Conservation (phyloP, 768 basidiomycete species). For the Artomyces pyxidatus region DNA sequence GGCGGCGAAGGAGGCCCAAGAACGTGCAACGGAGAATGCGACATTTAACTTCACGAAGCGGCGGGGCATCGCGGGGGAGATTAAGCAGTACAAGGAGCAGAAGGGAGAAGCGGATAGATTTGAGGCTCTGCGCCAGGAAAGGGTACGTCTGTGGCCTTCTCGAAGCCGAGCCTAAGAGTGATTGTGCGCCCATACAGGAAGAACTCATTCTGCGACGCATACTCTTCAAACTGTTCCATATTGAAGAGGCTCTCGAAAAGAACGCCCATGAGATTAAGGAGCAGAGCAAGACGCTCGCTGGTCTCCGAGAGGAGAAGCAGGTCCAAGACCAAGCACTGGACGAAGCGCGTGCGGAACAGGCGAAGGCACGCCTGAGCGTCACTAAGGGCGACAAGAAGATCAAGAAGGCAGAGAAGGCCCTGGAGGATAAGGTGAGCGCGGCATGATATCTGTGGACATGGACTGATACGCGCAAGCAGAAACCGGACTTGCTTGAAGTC, state of each 20-base stretch:
- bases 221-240: slow-evolving; percentile 84
- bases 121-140: slow-evolving; percentile 64
- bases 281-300: slow-evolving; percentile 65
- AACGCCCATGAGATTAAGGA: slow-evolving; percentile 63
- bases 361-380: slow-evolving; percentile 62
- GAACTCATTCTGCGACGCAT: slow-evolving; percentile 74
- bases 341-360: slow-evolving; percentile 70
- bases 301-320: slow-evolving; percentile 61
- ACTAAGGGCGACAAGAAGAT: slow-evolving; percentile 81
- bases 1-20: slow-evolving; percentile 77
- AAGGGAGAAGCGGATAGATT: slow-evolving; percentile 89
- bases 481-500: slow-evolving; percentile 74
- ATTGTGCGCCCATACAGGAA: slow-evolving; percentile 40
- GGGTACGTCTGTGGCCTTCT: slow-evolving; percentile 36
- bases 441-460: not conserved
- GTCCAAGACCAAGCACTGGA: slow-evolving; percentile 66
- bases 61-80: slow-evolving; percentile 88
- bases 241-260: slow-evolving; percentile 72
- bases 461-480: slow-evolving; percentile 39
- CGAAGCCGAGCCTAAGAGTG: not conserved
- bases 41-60: slow-evolving; percentile 94
- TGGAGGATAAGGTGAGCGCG: slow-evolving; percentile 67
- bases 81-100: slow-evolving; percentile 96
- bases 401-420: slow-evolving; percentile 83
- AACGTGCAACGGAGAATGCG: slow-evolving; percentile 88